A percentile compares a stretch with the other conserved stretches of the same genome.
These are phyloP conservation scores for Kalanchoe fedtschenkoi DNA, from an alignment of 164 flowering plant species.

Conservation along the genomic window DNA sequence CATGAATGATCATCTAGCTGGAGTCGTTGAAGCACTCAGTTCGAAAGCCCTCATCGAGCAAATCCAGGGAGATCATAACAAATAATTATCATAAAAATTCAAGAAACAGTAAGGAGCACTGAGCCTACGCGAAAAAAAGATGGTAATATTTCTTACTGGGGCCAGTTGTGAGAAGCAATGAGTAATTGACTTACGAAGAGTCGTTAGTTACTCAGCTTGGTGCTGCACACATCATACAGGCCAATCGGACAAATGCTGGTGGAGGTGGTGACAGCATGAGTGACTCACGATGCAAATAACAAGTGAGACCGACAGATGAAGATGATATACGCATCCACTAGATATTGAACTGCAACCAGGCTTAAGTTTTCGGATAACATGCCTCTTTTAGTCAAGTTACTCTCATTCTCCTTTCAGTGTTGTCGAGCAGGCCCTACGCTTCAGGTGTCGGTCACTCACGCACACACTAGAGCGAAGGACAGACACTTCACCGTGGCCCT, in stretches of 20 bases:
- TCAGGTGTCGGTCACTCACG: slow-evolving; percentile 1
- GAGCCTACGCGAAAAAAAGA: slow-evolving; percentile 3
- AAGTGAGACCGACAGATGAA: neutral
- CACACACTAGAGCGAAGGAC: neutral
- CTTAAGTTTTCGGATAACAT: neutral
- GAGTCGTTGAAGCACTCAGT: neutral
- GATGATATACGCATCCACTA: slow-evolving; percentile 1
- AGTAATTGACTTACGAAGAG: slow-evolving; percentile 2
- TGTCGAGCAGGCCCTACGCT: slow-evolving; percentile 1
- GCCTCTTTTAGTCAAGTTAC: slow-evolving; percentile 1
- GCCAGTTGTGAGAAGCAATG: neutral
- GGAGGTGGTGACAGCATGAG: slow-evolving; percentile 1
- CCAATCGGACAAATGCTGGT: slow-evolving; percentile 5
- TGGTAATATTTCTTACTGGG: neutral
- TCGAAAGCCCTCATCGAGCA: neutral
- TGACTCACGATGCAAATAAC: neutral
- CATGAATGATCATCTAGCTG: neutral
- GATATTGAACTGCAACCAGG: neutral
- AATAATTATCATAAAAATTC: neutral
- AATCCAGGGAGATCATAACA: neutral
- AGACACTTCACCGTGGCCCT: neutral
- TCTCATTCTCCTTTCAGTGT: neutral
- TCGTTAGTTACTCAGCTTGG: neutral
- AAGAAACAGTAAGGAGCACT: neutral
- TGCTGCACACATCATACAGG: neutral